Evolutionary conservation across 2,329 filamentous ascomycete species (phyloP), one percentile per base, ranked within the genome.

Genomic region (Dactylellina haptotyla): DNA sequence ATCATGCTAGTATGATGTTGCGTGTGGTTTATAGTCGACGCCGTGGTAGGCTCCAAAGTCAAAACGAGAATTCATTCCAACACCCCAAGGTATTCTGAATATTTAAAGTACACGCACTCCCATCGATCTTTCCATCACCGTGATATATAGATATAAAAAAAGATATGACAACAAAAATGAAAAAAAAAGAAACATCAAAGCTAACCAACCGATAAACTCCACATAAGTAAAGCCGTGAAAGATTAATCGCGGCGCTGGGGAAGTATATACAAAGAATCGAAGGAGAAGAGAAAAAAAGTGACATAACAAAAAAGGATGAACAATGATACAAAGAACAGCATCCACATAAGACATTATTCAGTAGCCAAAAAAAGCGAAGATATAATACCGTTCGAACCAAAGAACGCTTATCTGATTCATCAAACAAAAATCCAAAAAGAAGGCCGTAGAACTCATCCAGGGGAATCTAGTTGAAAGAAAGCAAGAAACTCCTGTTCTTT

Each of bases 261-360:
- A 46, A 67, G 48, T 58, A 58, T 67, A n/a, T 66, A 57, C 62
- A 66, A 58, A 8, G 59, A 64, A 64, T n/a, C n/a, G n/a, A n/a
- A n/a, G n/a, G 2, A 16, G 4, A 45, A 64, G 3, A 45, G 34
- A 59, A 32, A 8, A 53, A 23, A 25, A 34, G 14, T 23, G 25
- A 48, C 48, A 53, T n/a, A 10, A 25, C 16, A 32, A 26, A 18
- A 66, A 58, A 50, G 30, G 12, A 57, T 50, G 26, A 32, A 34
- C 28, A 16, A 32, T 28, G 39, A 14, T 56, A 46, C 23, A 41
- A 41, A 37, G 25, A 46, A 50, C n/a, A 57, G 32, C 26, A 28
- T 54, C 50, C 43, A 51, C 34, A 51, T 18, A n/a, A 65, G 18
- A 23, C 32, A 32, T 2, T 9, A 41, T 16, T 9, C 53, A 50